A percentile compares a stretch with the other conserved stretches of the same genome.
These are phyloP conservation scores for Zostera marina DNA, from an alignment of 116 monocot species.

Conservation along the genomic window DNA sequence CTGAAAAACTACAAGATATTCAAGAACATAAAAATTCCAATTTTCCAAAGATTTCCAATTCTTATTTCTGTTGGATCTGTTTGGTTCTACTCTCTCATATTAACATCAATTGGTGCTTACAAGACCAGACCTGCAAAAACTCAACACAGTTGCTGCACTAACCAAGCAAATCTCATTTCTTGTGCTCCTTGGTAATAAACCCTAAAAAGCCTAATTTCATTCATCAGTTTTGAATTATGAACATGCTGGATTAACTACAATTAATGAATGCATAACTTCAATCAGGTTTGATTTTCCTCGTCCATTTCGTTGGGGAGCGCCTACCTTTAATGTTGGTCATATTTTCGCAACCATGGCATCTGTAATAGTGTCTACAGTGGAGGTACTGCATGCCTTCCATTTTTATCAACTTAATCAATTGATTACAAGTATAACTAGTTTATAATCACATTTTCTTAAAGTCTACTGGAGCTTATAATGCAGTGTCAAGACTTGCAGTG, in stretches of 20 bases:
- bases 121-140: slow-evolving; percentile 41
- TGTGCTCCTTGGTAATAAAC: slow-evolving; percentile 83
- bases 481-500: slow-evolving; percentile 74
- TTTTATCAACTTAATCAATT: too few species aligned
- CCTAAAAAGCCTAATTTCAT: not conserved
- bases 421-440: not conserved
- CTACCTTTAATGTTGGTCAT: slow-evolving; percentile 82
- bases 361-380: slow-evolving; percentile 62
- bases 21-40: slow-evolving; percentile 26
- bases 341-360: slow-evolving; percentile 94
- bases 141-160: slow-evolving; percentile 66
- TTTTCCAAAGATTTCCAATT: slow-evolving; percentile 77
- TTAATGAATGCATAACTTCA: not conserved
- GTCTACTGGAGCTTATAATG: slow-evolving; percentile 85
- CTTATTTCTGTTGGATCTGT: slow-evolving; percentile 44
- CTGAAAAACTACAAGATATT: slow-evolving; percentile 45
- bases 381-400: slow-evolving; percentile 30
- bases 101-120: slow-evolving; percentile 78
- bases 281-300: slow-evolving; percentile 84
- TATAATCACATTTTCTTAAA: slow-evolving; percentile 10
- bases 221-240: too few species aligned
- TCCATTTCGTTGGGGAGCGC: slow-evolving; percentile 92
- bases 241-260: too few species aligned
- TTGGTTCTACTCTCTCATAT: slow-evolving; percentile 66
- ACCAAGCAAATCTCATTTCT: slow-evolving; percentile 77